These are phyloP conservation scores for Calonectria leucothoes DNA, from an alignment of 2,329 filamentous ascomycete genomes.

Conservation along the genomic window DNA sequence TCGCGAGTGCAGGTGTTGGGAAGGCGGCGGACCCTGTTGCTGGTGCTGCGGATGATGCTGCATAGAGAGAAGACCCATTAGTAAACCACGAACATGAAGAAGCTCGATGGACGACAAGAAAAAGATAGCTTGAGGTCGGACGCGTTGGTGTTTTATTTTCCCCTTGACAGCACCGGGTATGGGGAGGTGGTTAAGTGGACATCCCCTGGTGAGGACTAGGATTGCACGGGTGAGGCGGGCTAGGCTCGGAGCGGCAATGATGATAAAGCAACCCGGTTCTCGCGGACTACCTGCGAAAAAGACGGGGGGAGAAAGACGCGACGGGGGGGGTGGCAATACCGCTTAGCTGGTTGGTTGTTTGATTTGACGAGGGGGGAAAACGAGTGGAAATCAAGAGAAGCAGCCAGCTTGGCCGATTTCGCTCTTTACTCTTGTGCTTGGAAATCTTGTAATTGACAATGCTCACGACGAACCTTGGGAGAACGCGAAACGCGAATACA, in stretches of 20 bases:
- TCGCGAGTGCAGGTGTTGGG: constrained; percentile 76
- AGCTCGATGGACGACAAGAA: constrained; percentile 47
- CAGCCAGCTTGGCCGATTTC: constrained; percentile 24
- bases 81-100: constrained; percentile 56
- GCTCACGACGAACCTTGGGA: constrained; percentile 34
- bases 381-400: constrained; percentile 24
- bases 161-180: constrained; percentile 59
- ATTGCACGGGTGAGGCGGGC: constrained; percentile 61
- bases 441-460: constrained; percentile 28
- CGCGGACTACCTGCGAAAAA: constrained; percentile 41
- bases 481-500: constrained; percentile 33
- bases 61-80: constrained; percentile 72
- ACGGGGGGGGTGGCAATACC: constrained; percentile 46
- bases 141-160: constrained; percentile 64
- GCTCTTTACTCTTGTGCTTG: constrained; percentile 14
- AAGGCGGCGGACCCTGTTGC: constrained; percentile 77
- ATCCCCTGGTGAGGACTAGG: constrained; percentile 60
- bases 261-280: constrained; percentile 52
- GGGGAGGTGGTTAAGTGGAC: constrained; percentile 53
- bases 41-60: constrained; percentile 82
- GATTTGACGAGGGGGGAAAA: constrained; percentile 15
- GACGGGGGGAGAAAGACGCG: constrained; percentile 34
- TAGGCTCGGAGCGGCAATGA: constrained; percentile 56
- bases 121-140: constrained; percentile 55
- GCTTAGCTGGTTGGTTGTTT: constrained; percentile 36